Evolutionary conservation across 352 stramenopile species (phyloP).

Genomic region (Phytopythium litorale): DNA sequence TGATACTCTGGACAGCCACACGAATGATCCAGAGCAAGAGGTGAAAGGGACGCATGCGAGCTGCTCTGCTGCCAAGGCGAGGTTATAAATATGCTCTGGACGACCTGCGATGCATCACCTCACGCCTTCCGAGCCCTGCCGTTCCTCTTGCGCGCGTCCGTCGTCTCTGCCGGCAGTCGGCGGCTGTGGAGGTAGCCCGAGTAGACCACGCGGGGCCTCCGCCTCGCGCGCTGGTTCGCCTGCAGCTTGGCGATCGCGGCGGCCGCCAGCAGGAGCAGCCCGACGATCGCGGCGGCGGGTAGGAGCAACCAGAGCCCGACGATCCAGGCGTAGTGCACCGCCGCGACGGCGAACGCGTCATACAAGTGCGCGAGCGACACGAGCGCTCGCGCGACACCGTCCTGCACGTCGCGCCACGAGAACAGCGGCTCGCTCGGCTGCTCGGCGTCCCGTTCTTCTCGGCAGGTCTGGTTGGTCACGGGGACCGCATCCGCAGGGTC

Average conservation of each 20-base stretch:
- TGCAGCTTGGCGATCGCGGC: background rate
- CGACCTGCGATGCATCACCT: no score
- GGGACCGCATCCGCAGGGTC: background rate
- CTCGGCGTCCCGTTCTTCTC: background rate
- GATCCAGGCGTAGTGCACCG: background rate
- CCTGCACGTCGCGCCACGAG: background rate
- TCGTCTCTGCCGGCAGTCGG: background rate
- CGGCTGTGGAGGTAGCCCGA: conserved; percentile 7
- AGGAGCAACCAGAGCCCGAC: background rate
- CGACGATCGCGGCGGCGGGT: background rate
- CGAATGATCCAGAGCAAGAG: no score
- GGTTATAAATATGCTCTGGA: no score
- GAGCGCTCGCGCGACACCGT: background rate
- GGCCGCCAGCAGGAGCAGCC: background rate
- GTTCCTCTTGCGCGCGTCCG: background rate
- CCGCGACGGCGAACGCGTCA: background rate
- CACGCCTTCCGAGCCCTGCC: background rate
- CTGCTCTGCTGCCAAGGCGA: no score
- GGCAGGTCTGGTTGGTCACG: background rate
- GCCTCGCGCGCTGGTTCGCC: conserved; percentile 7
- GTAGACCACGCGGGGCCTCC: conserved; percentile 6
- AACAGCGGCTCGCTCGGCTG: background rate
- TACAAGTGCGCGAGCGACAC: background rate
- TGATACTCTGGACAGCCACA: no score
- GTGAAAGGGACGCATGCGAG: no score